Evolutionary conservation across 768 basidiomycete species (phyloP).

Genomic region (Termitomyces sp.): DNA sequence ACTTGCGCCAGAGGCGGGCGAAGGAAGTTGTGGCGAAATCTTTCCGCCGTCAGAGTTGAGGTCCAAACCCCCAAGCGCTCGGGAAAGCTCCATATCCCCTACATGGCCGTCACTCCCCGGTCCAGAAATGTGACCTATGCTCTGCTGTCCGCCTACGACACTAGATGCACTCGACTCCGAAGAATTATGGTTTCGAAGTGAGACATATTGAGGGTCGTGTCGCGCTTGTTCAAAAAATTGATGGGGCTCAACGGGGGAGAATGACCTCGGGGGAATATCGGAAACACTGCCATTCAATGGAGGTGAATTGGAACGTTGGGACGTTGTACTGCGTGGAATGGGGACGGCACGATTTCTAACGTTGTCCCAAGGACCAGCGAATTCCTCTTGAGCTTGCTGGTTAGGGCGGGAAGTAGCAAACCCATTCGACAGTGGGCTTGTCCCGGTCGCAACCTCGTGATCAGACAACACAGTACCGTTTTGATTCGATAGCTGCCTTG

Average conservation of each 20-base stretch:
- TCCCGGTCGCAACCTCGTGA: constrained; percentile 9
- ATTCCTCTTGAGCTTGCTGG: constrained; percentile 23
- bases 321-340: constrained; percentile 17
- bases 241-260: constrained; percentile 14
- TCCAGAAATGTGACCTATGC: constrained; percentile 9
- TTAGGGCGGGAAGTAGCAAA: constrained; percentile 10
- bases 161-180: constrained; percentile 29
- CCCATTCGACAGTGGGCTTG: constrained; percentile 15
- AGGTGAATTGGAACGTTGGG: constrained; percentile 32
- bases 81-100: constrained; percentile 25
- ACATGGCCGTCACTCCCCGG: constrained; percentile 10
- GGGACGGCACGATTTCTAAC: constrained; percentile 15
- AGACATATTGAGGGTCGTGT: constrained; percentile 11
- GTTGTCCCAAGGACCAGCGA: constrained; percentile 41
- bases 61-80: constrained; percentile 41
- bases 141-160: constrained; percentile 20
- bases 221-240: constrained; percentile 11
- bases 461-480: constrained; percentile 15
- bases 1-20: constrained; percentile 64
- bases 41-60: constrained; percentile 50
- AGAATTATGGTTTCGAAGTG: constrained; percentile 9
- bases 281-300: constrained; percentile 1
- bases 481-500: constrained; percentile 30
- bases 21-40: constrained; percentile 71
- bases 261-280: constrained; percentile 10